Evolutionary conservation across 1,284 basidiomycete genomes (phyloP).

Genomic region (Naganishia liquefaciens): DNA sequence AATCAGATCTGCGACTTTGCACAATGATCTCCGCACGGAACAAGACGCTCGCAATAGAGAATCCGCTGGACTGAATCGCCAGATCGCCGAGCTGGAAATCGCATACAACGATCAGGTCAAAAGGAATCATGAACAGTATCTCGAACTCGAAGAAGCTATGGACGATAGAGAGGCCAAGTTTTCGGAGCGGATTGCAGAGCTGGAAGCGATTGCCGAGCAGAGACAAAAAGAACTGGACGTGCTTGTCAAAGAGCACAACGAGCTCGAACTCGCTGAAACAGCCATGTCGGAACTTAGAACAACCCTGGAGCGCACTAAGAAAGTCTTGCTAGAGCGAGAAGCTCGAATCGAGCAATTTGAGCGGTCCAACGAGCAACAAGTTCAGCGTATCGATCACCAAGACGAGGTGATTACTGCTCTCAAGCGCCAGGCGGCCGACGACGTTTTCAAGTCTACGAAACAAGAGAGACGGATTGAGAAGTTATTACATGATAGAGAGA

Average conservation of each 20-base stretch:
- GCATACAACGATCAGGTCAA: slow-evolving; percentile 14
- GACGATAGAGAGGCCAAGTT: slow-evolving; percentile 22
- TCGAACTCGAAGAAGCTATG: slow-evolving; percentile 23
- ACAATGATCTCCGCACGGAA: not conserved
- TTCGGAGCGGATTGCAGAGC: slow-evolving; percentile 7
- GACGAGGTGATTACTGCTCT: not conserved
- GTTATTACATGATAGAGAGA: slow-evolving; percentile 17
- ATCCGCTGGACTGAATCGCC: not conserved
- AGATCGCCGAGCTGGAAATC: slow-evolving; percentile 8
- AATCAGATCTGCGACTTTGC: not conserved
- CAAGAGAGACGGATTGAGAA: slow-evolving; percentile 25
- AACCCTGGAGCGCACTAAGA: not conserved
- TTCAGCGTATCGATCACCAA: not conserved
- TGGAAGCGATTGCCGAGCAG: not conserved
- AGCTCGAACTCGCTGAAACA: not conserved
- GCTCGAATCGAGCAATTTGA: not conserved
- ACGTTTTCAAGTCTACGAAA: slow-evolving; percentile 21
- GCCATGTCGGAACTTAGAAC: not conserved
- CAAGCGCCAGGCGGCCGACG: slow-evolving; percentile 16
- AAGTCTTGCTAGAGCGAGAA: not conserved
- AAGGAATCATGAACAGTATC: slow-evolving; percentile 17
- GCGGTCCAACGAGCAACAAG: not conserved
- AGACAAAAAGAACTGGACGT: not conserved
- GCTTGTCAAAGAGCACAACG: not conserved
- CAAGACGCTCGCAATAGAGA: not conserved